These are phyloP conservation scores for Trifolium fragiferum DNA, from an alignment of 306 rosid species.

Conservation along the genomic window DNA sequence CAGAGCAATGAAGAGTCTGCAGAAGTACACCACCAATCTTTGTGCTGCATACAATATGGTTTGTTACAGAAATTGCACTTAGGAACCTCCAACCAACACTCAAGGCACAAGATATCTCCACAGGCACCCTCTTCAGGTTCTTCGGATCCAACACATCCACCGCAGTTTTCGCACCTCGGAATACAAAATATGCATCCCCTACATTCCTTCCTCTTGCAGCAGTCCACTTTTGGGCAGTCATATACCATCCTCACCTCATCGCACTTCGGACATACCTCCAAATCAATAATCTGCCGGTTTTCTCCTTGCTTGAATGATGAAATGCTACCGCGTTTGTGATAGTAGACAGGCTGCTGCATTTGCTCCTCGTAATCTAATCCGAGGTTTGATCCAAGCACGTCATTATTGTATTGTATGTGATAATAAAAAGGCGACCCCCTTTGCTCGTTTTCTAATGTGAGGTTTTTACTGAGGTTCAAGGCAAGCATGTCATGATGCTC, in stretches of 20 bases:
- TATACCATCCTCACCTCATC: conserved; percentile 58
- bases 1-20: conserved; percentile 59
- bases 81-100: conserved; percentile 81
- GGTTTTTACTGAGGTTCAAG: conserved; percentile 45
- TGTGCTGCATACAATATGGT: conserved; percentile 75
- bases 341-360: conserved; percentile 45
- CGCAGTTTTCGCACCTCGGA: conserved; percentile 83
- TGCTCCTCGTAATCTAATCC: conserved; percentile 40
- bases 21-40: conserved; percentile 39
- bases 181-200: conserved; percentile 72
- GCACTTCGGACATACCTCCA: conserved; percentile 74
- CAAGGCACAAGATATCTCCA: conserved; percentile 58
- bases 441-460: conserved; percentile 36
- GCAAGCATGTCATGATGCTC: conserved; percentile 59
- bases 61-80: conserved; percentile 82
- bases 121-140: conserved; percentile 68
- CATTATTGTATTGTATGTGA: no score
- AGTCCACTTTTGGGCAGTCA: conserved; percentile 64
- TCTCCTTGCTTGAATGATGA: conserved; percentile 31
- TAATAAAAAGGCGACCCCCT: no score
- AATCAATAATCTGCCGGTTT: conserved; percentile 49
- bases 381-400: conserved; percentile 43
- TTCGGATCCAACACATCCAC: conserved; percentile 54
- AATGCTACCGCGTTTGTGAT: conserved; percentile 38
- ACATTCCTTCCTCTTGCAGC: conserved; percentile 66